Evolutionary conservation across 139 green algal species (phyloP).

Genomic region (Penium margaritaceum): DNA sequence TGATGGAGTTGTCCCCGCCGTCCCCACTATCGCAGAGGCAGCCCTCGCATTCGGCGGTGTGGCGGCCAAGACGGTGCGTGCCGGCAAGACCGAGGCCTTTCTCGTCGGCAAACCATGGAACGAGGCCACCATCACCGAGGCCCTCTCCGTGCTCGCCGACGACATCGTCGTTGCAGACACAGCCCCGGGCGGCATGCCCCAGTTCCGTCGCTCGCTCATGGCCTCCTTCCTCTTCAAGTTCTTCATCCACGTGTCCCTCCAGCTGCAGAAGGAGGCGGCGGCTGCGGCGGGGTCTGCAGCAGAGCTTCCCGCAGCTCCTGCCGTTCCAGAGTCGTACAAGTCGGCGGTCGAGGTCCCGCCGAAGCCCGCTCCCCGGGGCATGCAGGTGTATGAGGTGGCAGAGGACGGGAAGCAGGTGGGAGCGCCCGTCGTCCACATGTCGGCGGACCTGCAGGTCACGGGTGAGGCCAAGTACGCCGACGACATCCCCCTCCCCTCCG

Average conservation of each 20-base stretch:
- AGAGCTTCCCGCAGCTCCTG: too few relatives aligned
- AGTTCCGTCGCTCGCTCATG: conserved; percentile 77
- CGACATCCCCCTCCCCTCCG: conserved; percentile 66
- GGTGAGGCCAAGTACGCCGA: conserved; percentile 86
- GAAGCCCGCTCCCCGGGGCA: conserved; percentile 60
- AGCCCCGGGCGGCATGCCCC: conserved; percentile 78
- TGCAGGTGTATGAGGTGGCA: conserved; percentile 71
- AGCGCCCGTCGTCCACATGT: conserved; percentile 68
- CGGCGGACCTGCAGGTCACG: conserved; percentile 63
- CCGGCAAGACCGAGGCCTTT: conserved; percentile 21
- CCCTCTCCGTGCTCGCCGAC: conserved; percentile 57
- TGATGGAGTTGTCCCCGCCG: too few relatives aligned
- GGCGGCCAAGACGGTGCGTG: conserved; percentile 53
- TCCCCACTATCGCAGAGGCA: too few relatives aligned
- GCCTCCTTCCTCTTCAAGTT: conserved; percentile 90
- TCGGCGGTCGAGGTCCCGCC: conserved; percentile 36
- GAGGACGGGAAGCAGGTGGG: conserved; percentile 61
- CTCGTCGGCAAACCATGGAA: conserved; percentile 61
- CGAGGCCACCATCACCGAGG: conserved; percentile 53
- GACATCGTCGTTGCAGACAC: conserved; percentile 60
- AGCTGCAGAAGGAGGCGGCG: conserved; percentile 24
- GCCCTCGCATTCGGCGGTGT: conserved; percentile 81
- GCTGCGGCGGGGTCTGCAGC: too few relatives aligned
- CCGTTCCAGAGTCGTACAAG: too few relatives aligned
- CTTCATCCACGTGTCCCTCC: conserved; percentile 49